Conservation (phyloP, 2,329 filamentous ascomycete species). For the Ceratocystis cacaofunesta region DNA sequence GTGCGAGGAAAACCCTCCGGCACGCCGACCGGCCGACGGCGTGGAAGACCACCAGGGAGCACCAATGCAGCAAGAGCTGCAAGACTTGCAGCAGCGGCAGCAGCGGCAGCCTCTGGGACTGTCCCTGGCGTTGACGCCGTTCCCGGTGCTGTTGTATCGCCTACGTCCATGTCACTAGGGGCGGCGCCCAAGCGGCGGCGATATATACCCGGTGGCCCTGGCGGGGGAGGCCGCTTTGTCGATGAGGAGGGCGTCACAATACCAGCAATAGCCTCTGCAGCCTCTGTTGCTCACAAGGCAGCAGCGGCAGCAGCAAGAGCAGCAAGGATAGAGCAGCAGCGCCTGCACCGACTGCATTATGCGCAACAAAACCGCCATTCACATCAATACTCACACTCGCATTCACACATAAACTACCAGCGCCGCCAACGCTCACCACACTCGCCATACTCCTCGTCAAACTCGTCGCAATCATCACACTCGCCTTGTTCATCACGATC, state of each 20-base stretch:
- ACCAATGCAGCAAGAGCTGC: slow-evolving; percentile 30
- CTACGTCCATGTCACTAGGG: slow-evolving; percentile 31
- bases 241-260: slow-evolving; percentile 41
- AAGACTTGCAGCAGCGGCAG: slow-evolving; percentile 23
- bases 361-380: not conserved
- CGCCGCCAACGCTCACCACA: not conserved
- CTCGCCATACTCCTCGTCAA: not conserved
- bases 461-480: too few relatives aligned
- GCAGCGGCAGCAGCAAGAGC: slow-evolving; percentile 25
- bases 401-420: not conserved
- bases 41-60: slow-evolving; percentile 33
- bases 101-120: slow-evolving; percentile 23
- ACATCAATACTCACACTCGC: not conserved
- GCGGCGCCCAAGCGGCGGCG: slow-evolving; percentile 55
- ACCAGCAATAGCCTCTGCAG: not conserved
- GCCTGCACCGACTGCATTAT: not conserved
- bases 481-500: too few relatives aligned
- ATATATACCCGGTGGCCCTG: slow-evolving; percentile 77
- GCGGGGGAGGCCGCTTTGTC: slow-evolving; percentile 71
- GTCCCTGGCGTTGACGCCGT: slow-evolving; percentile 29
- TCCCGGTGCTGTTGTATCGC: slow-evolving; percentile 24
- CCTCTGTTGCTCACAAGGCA: not conserved
- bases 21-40: slow-evolving; percentile 29
- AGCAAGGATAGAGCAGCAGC: not conserved
- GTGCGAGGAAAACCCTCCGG: slow-evolving; percentile 28